Percentiles rank a stretch among this genome's conserved stretches.
phyloP scores from a whole-genome alignment of 2,329 filamentous ascomycete genomes.

The Hymenoscyphus occultus region DNA sequence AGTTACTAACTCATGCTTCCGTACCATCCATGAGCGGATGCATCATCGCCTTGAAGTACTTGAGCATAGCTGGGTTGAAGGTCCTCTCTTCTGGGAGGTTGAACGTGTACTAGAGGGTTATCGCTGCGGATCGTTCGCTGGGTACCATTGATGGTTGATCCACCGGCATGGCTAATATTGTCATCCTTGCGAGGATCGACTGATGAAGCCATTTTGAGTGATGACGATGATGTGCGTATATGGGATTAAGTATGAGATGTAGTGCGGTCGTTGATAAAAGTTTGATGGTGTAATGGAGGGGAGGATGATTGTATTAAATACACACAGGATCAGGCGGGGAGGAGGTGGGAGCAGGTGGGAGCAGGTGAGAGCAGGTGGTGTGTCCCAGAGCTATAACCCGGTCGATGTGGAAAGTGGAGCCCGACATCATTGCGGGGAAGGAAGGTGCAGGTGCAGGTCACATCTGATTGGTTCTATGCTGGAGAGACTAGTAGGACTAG shows the following conservation, averaged over 20 bases:
- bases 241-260: neutral
- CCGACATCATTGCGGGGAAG: conserved; percentile 3
- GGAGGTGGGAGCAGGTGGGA: no score
- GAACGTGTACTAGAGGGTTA: conserved; percentile 61
- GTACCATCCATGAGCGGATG: conserved; percentile 83
- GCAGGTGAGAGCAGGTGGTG: neutral
- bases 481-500: neutral
- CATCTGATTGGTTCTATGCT: neutral
- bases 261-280: neutral
- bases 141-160: neutral
- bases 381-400: neutral
- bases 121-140: conserved; percentile 23
- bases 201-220: neutral
- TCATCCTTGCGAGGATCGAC: neutral
- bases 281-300: neutral
- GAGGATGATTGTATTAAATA: conserved; percentile 1
- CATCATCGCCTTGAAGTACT: conserved; percentile 58
- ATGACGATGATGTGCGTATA: neutral
- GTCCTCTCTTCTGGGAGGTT: conserved; percentile 78
- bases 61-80: conserved; percentile 71
- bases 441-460: neutral
- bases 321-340: neutral
- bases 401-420: neutral
- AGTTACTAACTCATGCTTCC: conserved; percentile 70
- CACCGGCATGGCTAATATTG: neutral